A percentile compares a stretch with the other conserved stretches of the same genome.
These are phyloP conservation scores for Ceratocystis huliohia DNA, from an alignment of 2,329 filamentous ascomycete species.

Conservation along the genomic window DNA sequence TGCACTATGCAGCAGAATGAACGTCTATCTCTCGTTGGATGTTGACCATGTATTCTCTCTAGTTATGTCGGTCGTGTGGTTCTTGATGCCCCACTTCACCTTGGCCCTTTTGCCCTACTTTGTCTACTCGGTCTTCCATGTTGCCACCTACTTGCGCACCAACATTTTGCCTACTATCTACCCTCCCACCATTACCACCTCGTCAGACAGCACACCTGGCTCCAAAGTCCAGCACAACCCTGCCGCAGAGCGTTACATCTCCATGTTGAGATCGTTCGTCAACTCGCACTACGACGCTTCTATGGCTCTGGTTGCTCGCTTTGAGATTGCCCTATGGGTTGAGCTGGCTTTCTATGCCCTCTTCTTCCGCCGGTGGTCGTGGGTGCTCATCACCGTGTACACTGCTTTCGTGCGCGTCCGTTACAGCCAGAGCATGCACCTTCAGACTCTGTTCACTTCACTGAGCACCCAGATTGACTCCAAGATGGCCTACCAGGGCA, in stretches of 20 bases:
- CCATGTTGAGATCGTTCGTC: conserved; percentile 79
- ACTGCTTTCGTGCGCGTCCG: conserved; percentile 84
- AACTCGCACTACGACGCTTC: conserved; percentile 96
- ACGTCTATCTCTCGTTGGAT: neutral
- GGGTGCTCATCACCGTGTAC: conserved; percentile 77
- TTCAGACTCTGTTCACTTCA: conserved; percentile 68
- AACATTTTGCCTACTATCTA: conserved; percentile 81
- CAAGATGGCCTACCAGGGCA: conserved; percentile 72
- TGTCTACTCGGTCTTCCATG: conserved; percentile 97
- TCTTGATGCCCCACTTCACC: conserved; percentile 77
- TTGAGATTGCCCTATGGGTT: conserved; percentile 80
- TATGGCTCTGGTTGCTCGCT: conserved; percentile 81
- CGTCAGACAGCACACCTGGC: conserved; percentile 43
- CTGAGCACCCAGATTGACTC: conserved; percentile 67
- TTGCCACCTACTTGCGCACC: conserved; percentile 87
- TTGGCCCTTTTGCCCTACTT: conserved; percentile 86
- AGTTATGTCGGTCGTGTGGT: conserved; percentile 65
- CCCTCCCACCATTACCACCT: conserved; percentile 45
- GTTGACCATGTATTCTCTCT: neutral
- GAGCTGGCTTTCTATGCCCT: conserved; percentile 70
- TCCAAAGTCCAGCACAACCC: conserved; percentile 36
- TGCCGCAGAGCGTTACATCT: conserved; percentile 34
- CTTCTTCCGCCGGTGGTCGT: conserved; percentile 79
- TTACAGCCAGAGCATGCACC: conserved; percentile 79
- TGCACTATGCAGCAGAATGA: neutral